These are phyloP conservation scores for Tetrapisispora pingtungensis DNA, from an alignment of 805 yeast species.

Conservation along the genomic window DNA sequence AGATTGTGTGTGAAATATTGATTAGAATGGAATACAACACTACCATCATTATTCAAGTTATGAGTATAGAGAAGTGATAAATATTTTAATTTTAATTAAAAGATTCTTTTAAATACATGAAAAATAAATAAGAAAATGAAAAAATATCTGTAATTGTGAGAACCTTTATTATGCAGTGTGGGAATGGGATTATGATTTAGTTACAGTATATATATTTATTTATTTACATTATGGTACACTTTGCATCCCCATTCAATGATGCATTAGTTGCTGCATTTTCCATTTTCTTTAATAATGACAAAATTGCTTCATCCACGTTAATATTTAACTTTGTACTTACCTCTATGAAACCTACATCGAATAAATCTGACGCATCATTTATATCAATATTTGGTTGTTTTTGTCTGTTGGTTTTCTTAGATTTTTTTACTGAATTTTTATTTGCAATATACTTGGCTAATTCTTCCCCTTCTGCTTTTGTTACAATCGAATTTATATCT, in stretches of 20 bases:
- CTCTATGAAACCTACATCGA: conserved; percentile 16
- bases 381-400: too few relatives aligned
- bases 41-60: too few relatives aligned
- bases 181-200: neutral
- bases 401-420: neutral
- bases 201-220: neutral
- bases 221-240: conserved; percentile 12
- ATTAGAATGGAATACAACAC: too few relatives aligned
- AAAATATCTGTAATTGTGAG: neutral
- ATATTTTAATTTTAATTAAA: too few relatives aligned
- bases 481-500: conserved; percentile 6
- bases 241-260: conserved; percentile 6
- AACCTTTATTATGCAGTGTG: neutral
- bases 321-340: conserved; percentile 20
- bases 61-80: too few relatives aligned
- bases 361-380: neutral
- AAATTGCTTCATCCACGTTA: conserved; percentile 18
- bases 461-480: conserved; percentile 14
- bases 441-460: neutral
- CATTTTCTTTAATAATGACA: conserved; percentile 14
- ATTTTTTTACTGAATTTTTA: neutral
- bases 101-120: too few relatives aligned
- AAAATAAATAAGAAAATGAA: neutral
- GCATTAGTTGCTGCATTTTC: conserved; percentile 11
- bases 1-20: too few relatives aligned